phyloP scores from a whole-genome alignment of 2,329 filamentous ascomycete genomes.

The Claviceps sp. region DNA sequence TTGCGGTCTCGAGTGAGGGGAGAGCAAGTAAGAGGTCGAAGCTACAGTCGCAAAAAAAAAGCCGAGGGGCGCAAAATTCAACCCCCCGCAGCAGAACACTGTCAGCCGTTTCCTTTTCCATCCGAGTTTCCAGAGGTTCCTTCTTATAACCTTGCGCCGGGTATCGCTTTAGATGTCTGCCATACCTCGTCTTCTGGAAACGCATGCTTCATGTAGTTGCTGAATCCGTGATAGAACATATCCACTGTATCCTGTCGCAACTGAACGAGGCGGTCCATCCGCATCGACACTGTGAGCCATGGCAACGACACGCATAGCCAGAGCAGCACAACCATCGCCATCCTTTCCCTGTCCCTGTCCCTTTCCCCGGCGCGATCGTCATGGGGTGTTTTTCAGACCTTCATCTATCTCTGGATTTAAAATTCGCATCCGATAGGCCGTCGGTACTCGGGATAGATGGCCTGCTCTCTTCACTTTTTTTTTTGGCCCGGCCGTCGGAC shows the following conservation, averaged over 20 bases:
- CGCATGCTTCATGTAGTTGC: constrained; percentile 86
- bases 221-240: constrained; percentile 94
- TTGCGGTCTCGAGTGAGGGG: constrained; percentile 73
- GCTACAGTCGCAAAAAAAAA: constrained; percentile 25
- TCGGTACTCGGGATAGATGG: too few species aligned
- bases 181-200: constrained; percentile 85
- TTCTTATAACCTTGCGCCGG: not conserved
- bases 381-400: too few species aligned
- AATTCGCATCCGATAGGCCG: too few species aligned
- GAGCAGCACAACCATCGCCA: constrained; percentile 15
- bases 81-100: not conserved
- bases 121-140: not conserved
- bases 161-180: not conserved
- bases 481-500: too few species aligned
- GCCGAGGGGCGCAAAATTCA: not conserved
- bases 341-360: constrained; percentile 9
- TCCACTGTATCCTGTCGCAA: constrained; percentile 49
- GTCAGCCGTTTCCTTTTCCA: not conserved
- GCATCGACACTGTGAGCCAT: constrained; percentile 38
- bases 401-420: too few species aligned
- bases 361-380: not conserved
- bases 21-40: constrained; percentile 73
- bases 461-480: too few species aligned
- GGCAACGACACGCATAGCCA: constrained; percentile 20
- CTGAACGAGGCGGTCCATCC: constrained; percentile 37